Percentiles rank a stretch among this genome's conserved stretches.
Evolutionary conservation across 768 basidiomycete species (phyloP).

Genomic region (Cystoderma amianthinum): DNA sequence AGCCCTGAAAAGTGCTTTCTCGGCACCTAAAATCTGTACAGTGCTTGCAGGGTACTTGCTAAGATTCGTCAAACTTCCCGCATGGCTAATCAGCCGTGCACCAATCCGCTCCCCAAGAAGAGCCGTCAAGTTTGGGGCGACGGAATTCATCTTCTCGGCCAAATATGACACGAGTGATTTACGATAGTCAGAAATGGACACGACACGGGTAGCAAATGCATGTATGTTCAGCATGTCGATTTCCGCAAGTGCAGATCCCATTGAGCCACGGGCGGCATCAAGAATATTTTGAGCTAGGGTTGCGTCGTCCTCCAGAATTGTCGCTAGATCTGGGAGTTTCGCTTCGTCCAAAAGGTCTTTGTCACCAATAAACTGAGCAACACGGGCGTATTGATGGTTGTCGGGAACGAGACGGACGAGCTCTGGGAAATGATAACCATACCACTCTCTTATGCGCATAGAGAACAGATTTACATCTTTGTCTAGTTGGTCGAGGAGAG

Average conservation of each 20-base stretch:
- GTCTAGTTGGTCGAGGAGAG: slow-evolving; percentile 96
- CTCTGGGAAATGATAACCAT: slow-evolving; percentile 98
- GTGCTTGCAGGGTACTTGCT: slow-evolving; percentile 98
- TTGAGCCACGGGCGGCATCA: slow-evolving; percentile 89
- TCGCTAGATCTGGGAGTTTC: slow-evolving; percentile 71
- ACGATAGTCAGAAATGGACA: slow-evolving; percentile 91
- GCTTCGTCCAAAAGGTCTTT: slow-evolving; percentile 78
- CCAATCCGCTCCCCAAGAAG: slow-evolving; percentile 90
- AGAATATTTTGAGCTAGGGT: slow-evolving; percentile 89
- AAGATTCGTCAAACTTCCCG: slow-evolving; percentile 92
- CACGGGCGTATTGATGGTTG: slow-evolving; percentile 88
- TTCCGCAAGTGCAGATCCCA: slow-evolving; percentile 88
- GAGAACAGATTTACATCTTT: slow-evolving; percentile 99
- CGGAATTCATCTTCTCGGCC: slow-evolving; percentile 95
- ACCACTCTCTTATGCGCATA: slow-evolving; percentile 98
- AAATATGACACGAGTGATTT: slow-evolving; percentile 84
- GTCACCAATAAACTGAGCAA: slow-evolving; percentile 83
- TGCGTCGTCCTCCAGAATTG: slow-evolving; percentile 76
- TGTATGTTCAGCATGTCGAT: slow-evolving; percentile 96
- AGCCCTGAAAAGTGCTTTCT: slow-evolving; percentile 96
- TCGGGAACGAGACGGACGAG: slow-evolving; percentile 90
- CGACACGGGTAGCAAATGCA: slow-evolving; percentile 83
- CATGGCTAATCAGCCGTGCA: slow-evolving; percentile 90
- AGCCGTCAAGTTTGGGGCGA: slow-evolving; percentile 89
- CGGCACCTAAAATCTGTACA: slow-evolving; percentile 95